Evolutionary conservation across 768 basidiomycete species (phyloP).

Genomic region (Lactarius pseudohatsudake): DNA sequence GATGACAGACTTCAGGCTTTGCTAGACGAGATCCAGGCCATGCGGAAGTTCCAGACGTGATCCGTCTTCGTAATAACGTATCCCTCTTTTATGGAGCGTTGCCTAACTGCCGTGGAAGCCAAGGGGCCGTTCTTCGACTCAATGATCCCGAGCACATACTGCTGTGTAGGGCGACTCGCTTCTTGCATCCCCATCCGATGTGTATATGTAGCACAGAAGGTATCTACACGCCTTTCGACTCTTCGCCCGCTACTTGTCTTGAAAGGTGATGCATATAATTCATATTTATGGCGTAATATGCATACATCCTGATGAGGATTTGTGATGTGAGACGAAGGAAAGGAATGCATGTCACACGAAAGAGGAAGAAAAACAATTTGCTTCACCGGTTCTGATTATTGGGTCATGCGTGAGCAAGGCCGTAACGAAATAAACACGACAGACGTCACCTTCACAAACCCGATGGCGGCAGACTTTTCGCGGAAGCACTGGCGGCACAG

Average conservation of each 20-base stretch:
- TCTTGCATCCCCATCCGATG: not conserved
- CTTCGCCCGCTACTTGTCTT: not conserved
- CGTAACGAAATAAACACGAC: not conserved
- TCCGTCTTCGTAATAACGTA: not conserved
- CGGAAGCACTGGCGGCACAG: conserved; percentile 99
- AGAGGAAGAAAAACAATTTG: not conserved
- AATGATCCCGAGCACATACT: not conserved
- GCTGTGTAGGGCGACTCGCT: not conserved
- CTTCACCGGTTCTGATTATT: conserved; percentile 22
- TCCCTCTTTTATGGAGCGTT: not conserved
- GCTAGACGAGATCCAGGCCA: conserved; percentile 85
- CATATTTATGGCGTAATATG: conserved; percentile 7
- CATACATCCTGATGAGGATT: conserved; percentile 17
- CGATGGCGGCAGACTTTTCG: conserved; percentile 90
- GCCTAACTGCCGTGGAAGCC: not conserved
- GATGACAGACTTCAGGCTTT: conserved; percentile 82
- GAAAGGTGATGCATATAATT: conserved; percentile 4
- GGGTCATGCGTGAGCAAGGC: not conserved
- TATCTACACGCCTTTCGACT: not conserved
- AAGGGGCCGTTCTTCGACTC: not conserved
- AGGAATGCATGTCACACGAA: conserved; percentile 7
- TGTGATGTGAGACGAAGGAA: conserved; percentile 1
- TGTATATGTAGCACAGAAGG: not conserved
- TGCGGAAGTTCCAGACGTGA: conserved; percentile 85
- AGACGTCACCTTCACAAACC: conserved; percentile 84